Evolutionary conservation across 805 yeast genomes (phyloP), one percentile per base, ranked within the genome.

Genomic region (Candida silvatica): DNA sequence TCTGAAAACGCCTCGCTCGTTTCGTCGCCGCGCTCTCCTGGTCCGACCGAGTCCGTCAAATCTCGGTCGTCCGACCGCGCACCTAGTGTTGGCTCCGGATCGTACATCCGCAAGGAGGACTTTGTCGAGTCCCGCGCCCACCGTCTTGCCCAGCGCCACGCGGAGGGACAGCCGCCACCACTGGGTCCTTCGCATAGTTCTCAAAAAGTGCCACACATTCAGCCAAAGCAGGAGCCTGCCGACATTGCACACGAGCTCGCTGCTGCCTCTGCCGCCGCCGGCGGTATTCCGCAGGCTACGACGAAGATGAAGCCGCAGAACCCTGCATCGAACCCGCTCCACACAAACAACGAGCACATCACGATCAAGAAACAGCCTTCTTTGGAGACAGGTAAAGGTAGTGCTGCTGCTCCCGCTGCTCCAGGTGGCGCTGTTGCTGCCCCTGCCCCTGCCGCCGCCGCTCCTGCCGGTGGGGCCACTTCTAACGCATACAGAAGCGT

Each of bases 251-350:
- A 22, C 12, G 24, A 22, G 12, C 24, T 22, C 7, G 24, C 24
- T 22, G 24, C 24, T 12, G 12, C 24, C 12, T 7, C 11, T 22
- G 24, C 24, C 12, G 24, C 24, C 24, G 24, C 24, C 12, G 24
- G 11, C 12, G 24, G 11, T 8, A 12, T 7, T 8, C 11, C 24
- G 7, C 24, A 54, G 2, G 48, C 48, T 4, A 46, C 45, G n/a
- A 51, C 54, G 5, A 51, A 53, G 27, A 49, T 68, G 38, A 74
- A 69, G 39, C 81, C 82, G 3, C 69, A 71, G 17, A 81, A 81
- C 49, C 68, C 74, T 17, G 90, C 90, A 1, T 62, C 74, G 3
- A 77, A 80, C 48, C 92, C 92, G 6, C 54, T 81, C 36, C 74
- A 71, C 33, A 77, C 84, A 1, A 71, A 64, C 31, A 79, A 77